Evolutionary conservation across 495 filamentous ascomycete species (phyloP).

Genomic region (Penicillium malachiteum): DNA sequence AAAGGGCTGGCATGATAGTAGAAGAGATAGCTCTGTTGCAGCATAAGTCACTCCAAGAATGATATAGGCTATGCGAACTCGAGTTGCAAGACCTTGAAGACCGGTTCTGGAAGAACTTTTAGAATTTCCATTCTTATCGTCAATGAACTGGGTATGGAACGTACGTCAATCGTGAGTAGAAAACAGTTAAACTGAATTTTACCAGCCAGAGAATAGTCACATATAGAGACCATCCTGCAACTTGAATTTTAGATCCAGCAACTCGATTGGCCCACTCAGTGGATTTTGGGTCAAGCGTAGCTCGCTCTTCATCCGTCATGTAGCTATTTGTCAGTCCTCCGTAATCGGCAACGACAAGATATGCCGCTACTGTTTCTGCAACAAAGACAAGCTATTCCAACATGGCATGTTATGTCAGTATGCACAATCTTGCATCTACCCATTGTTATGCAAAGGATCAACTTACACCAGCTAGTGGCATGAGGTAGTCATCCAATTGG

Average conservation of each 20-base stretch:
- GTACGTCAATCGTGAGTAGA: constrained; percentile 55
- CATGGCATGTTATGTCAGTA: background rate
- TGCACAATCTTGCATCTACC: background rate
- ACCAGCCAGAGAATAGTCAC: constrained; percentile 50
- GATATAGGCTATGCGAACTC: constrained; percentile 46
- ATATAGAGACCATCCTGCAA: constrained; percentile 54
- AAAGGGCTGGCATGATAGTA: constrained; percentile 49
- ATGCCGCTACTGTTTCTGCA: constrained; percentile 34
- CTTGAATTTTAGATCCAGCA: constrained; percentile 50
- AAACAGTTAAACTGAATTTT: constrained; percentile 50
- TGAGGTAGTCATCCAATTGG: constrained; percentile 57
- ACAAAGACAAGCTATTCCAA: constrained; percentile 26
- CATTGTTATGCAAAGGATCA: background rate
- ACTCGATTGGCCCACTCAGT: constrained; percentile 44
- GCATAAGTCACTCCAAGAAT: constrained; percentile 47
- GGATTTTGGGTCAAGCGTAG: constrained; percentile 34
- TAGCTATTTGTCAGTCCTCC: constrained; percentile 49
- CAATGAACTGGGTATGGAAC: constrained; percentile 4
- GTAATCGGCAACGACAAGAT: constrained; percentile 38
- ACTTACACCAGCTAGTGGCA: constrained; percentile 51
- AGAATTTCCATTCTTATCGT: background rate
- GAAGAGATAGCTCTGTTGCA: constrained; percentile 42
- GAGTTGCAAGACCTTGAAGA: constrained; percentile 34
- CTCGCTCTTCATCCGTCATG: constrained; percentile 47
- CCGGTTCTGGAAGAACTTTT: constrained; percentile 31